A percentile compares a stretch with the other conserved stretches of the same genome.
phyloP scores from a whole-genome alignment of 495 filamentous ascomycete genomes.

The Aspergillus leporis region DNA sequence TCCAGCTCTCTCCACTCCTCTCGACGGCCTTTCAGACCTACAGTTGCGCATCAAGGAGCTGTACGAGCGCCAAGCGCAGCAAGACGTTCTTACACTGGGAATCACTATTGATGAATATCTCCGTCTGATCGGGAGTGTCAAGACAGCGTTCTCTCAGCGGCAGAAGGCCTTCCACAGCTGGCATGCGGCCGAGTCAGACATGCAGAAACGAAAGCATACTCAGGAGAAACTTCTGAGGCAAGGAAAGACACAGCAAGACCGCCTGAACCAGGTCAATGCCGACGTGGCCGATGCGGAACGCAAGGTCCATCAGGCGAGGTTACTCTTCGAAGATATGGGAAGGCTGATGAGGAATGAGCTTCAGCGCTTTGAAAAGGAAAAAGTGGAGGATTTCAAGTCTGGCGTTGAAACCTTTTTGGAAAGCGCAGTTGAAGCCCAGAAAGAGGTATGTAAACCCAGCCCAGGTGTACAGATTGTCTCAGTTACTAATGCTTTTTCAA shows the following conservation, averaged over 20 bases:
- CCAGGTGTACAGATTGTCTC: not conserved
- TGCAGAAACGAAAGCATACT: conserved; percentile 78
- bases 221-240: conserved; percentile 93
- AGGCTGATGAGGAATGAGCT: conserved; percentile 86
- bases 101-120: conserved; percentile 99
- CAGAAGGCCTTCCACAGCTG: conserved; percentile 94
- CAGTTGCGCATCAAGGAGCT: conserved; percentile 92
- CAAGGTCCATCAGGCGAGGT: conserved; percentile 83
- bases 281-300: conserved; percentile 92
- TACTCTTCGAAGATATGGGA: conserved; percentile 98
- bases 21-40: conserved; percentile 87
- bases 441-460: conserved; percentile 68
- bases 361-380: conserved; percentile 93
- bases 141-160: conserved; percentile 85
- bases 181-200: conserved; percentile 83
- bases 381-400: conserved; percentile 98
- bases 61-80: conserved; percentile 94
- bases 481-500: conserved; percentile 20
- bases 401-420: conserved; percentile 97
- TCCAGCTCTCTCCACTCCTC: conserved; percentile 79
- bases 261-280: conserved; percentile 83
- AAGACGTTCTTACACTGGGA: conserved; percentile 92
- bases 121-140: conserved; percentile 88
- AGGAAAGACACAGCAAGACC: conserved; percentile 92
- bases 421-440: conserved; percentile 95